Evolutionary conservation across 1,284 basidiomycete species (phyloP).

Genomic region (Phlebopus sp.): DNA sequence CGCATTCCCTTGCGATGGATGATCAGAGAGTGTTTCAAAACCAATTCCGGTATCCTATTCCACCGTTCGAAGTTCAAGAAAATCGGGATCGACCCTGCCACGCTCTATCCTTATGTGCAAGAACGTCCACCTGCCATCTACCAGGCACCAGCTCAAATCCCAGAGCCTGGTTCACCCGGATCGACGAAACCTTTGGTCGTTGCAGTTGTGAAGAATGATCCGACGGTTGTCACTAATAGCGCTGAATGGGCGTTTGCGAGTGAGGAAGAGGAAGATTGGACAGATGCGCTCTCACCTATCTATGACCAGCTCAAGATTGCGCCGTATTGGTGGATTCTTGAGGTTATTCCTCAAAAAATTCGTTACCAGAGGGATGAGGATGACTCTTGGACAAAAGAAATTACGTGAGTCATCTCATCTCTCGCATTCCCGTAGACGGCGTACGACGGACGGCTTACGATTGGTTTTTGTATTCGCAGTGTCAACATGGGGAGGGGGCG

Average conservation of each 20-base stretch:
- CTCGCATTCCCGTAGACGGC: background rate
- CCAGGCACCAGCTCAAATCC: conserved; percentile 7
- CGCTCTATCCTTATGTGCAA: conserved; percentile 40
- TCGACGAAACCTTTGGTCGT: conserved; percentile 13
- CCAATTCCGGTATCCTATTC: conserved; percentile 52
- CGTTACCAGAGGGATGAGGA: conserved; percentile 42
- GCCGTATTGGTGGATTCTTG: conserved; percentile 49
- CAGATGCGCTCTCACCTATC: conserved; percentile 38
- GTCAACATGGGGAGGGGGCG: conserved; percentile 48
- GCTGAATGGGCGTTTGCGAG: conserved; percentile 30
- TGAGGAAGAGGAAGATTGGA: conserved; percentile 51
- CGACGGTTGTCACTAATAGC: conserved; percentile 14
- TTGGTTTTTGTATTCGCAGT: conserved; percentile 27
- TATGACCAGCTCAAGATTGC: conserved; percentile 45
- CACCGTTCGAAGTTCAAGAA: conserved; percentile 44
- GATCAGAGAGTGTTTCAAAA: conserved; percentile 52
- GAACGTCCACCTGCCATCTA: conserved; percentile 36
- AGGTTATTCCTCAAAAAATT: conserved; percentile 39
- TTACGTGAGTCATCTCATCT: conserved; percentile 31
- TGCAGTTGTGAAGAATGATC: conserved; percentile 19
- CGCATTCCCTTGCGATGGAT: conserved; percentile 56
- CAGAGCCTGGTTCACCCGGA: conserved; percentile 14
- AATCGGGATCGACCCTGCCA: conserved; percentile 47
- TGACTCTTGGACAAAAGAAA: conserved; percentile 29
- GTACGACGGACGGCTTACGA: conserved; percentile 5